A percentile compares a stretch with the other conserved stretches of the same genome.
Evolutionary conservation across 1,284 basidiomycete species (phyloP).

Genomic region (Flammula alnicola): DNA sequence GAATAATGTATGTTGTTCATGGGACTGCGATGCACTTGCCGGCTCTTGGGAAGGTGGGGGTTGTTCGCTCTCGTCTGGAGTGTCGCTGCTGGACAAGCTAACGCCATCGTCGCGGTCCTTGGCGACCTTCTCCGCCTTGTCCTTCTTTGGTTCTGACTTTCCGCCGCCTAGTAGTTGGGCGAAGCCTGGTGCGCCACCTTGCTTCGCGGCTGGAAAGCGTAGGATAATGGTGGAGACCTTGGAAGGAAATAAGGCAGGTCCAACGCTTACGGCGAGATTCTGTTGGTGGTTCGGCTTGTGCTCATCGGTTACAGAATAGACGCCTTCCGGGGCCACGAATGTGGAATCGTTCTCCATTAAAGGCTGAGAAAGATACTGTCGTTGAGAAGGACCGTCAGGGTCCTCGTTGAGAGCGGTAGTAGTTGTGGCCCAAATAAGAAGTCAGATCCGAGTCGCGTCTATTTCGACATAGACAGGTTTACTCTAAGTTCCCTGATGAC

Average conservation of each 20-base stretch:
- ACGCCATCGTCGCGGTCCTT: slow-evolving; percentile 64
- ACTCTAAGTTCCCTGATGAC: no score
- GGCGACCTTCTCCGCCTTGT: slow-evolving; percentile 49
- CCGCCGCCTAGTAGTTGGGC: slow-evolving; percentile 69
- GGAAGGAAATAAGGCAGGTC: slow-evolving; percentile 61
- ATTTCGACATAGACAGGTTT: no score
- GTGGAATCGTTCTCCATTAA: slow-evolving; percentile 81
- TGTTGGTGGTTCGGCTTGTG: slow-evolving; percentile 66
- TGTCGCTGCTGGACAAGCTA: slow-evolving; percentile 79
- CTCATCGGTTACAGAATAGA: slow-evolving; percentile 85
- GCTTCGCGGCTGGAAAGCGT: slow-evolving; percentile 63
- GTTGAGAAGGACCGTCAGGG: no score
- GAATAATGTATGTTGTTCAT: slow-evolving; percentile 53
- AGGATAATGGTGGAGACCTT: slow-evolving; percentile 65
- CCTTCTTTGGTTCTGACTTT: slow-evolving; percentile 64
- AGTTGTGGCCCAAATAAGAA: slow-evolving; percentile 19
- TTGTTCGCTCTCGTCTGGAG: slow-evolving; percentile 59
- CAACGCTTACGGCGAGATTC: slow-evolving; percentile 48
- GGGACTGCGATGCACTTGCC: slow-evolving; percentile 40
- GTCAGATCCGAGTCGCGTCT: slow-evolving; percentile 6
- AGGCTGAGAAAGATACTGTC: slow-evolving; percentile 6
- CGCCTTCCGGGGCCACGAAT: slow-evolving; percentile 85
- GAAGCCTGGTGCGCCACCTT: slow-evolving; percentile 57
- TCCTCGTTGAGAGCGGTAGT: slow-evolving; percentile 3
- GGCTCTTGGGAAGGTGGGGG: slow-evolving; percentile 43